Evolutionary conservation across 1,139 yeast genomes (phyloP).

Genomic region (Debaryomyces coudertii): DNA sequence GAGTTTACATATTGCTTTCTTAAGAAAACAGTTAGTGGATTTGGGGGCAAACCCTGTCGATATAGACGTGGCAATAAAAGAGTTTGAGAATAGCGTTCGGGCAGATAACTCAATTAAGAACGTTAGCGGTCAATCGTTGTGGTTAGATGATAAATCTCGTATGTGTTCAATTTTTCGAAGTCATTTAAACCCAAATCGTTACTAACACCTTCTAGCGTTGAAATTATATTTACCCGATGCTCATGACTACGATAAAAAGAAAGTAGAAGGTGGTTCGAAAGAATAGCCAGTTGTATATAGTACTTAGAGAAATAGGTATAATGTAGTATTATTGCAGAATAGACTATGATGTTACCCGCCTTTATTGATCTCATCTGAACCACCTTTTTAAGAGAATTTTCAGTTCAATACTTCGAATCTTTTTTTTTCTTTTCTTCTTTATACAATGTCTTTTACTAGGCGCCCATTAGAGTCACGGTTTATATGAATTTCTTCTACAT

Average conservation of each 20-base stretch:
- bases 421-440: conserved; percentile 31
- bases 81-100: conserved; percentile 58
- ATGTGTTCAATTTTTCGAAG: conserved; percentile 16
- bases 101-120: conserved; percentile 58
- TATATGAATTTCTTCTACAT: conserved; percentile 53
- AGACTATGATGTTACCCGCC: conserved; percentile 27
- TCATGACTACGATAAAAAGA: conserved; percentile 57
- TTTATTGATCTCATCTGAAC: conserved; percentile 2
- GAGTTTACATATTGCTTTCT: conserved; percentile 65
- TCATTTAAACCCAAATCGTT: conserved; percentile 10
- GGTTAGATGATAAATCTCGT: conserved; percentile 58
- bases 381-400: conserved; percentile 14
- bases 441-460: conserved; percentile 81
- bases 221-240: conserved; percentile 58
- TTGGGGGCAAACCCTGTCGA: conserved; percentile 55
- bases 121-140: conserved; percentile 56
- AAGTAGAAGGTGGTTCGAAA: conserved; percentile 13
- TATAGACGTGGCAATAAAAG: conserved; percentile 53
- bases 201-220: conserved; percentile 33
- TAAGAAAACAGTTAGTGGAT: conserved; percentile 59
- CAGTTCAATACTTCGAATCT: not conserved
- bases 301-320: not conserved
- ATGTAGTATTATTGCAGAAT: not conserved
- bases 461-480: conserved; percentile 95
- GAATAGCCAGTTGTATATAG: conserved; percentile 5